These are phyloP conservation scores for Choiromyces venosus DNA, from an alignment of 495 filamentous ascomycete genomes.

Conservation along the genomic window DNA sequence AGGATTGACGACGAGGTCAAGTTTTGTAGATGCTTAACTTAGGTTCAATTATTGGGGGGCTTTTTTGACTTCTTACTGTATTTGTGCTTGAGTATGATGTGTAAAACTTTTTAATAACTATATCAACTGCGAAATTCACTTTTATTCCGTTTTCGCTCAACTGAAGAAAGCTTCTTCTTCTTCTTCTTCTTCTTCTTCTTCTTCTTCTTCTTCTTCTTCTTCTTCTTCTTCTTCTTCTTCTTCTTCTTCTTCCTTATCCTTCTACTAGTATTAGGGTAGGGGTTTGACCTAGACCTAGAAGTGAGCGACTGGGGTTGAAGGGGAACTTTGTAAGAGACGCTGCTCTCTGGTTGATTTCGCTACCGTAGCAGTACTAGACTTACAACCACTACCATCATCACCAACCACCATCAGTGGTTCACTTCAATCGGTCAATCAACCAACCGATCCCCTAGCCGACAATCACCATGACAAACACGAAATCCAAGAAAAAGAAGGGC, in stretches of 20 bases:
- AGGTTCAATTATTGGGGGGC: background rate
- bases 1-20: background rate
- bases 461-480: conserved; percentile 24
- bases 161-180: background rate
- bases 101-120: too few species aligned
- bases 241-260: conserved; percentile 2
- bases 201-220: background rate
- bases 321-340: background rate
- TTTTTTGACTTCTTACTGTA: background rate
- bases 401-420: background rate
- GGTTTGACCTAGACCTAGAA: background rate
- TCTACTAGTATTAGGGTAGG: conserved; percentile 8
- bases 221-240: background rate
- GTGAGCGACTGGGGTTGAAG: background rate
- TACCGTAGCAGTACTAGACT: background rate
- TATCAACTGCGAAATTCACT: background rate
- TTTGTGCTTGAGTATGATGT: background rate
- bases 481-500: conserved; percentile 23
- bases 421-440: background rate
- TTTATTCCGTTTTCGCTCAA: background rate
- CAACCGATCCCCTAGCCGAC: background rate
- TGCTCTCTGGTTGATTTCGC: background rate
- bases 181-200: conserved; percentile 4
- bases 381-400: conserved; percentile 5
- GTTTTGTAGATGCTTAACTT: too few species aligned